A percentile compares a stretch with the other conserved stretches of the same genome.
Conservation (phyloP, 306 rosid genomes). For the Gastrolobium bilobum region DNA sequence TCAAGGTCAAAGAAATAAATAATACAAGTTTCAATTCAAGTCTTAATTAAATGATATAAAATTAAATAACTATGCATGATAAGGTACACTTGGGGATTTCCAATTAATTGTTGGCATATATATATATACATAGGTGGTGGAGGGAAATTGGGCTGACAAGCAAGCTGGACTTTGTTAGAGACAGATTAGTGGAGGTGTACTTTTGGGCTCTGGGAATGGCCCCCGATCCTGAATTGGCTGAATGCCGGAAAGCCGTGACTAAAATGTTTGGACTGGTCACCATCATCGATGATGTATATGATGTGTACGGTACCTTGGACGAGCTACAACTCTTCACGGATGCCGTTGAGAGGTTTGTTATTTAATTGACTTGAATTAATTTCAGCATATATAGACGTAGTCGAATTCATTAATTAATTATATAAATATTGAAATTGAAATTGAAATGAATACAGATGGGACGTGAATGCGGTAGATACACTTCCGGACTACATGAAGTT, state of each 20-base stretch:
- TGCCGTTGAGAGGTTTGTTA: slow-evolving; percentile 53
- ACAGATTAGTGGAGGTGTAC: slow-evolving; percentile 54
- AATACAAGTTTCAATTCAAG: too few species aligned
- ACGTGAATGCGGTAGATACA: slow-evolving; percentile 31
- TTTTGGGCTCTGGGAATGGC: slow-evolving; percentile 51
- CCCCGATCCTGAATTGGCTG: slow-evolving; percentile 40
- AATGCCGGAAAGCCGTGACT: slow-evolving; percentile 47
- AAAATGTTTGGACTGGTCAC: slow-evolving; percentile 48
- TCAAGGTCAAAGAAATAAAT: slow-evolving; percentile 37
- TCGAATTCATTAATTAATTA: too few species aligned
- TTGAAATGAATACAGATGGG: slow-evolving; percentile 50
- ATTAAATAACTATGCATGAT: too few species aligned
- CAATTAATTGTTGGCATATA: too few species aligned
- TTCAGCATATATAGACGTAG: neutral
- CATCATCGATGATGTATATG: slow-evolving; percentile 57
- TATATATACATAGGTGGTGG: slow-evolving; percentile 59
- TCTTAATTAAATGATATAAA: too few species aligned
- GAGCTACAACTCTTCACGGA: slow-evolving; percentile 52
- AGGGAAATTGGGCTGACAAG: slow-evolving; percentile 47
- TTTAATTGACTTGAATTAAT: neutral
- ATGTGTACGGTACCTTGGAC: slow-evolving; percentile 53
- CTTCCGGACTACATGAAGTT: slow-evolving; percentile 60
- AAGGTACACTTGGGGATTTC: too few species aligned
- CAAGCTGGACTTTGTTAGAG: slow-evolving; percentile 51
- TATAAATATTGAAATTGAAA: too few species aligned